Conservation (phyloP, 2,329 filamentous ascomycete genomes). For the Penicillium hordei region DNA sequence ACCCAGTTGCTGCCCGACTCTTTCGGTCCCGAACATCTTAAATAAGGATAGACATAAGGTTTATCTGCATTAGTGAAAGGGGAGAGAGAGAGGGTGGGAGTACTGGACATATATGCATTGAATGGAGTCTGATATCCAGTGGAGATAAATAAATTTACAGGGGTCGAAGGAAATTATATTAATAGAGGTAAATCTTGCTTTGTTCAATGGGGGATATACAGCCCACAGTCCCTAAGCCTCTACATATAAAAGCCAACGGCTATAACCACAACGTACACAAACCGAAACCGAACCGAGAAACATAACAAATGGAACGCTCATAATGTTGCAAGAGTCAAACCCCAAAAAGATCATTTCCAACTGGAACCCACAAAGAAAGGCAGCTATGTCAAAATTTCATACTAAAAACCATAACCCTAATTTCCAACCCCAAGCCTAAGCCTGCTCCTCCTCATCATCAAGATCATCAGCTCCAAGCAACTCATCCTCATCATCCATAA, state of each 20-base stretch:
- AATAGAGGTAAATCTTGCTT: not conserved
- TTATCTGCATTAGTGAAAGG: not conserved
- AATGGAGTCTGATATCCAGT: not conserved
- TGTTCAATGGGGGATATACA: not conserved
- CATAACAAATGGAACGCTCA: slow-evolving; percentile 13
- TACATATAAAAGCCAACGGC: not conserved
- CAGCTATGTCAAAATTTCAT: not conserved
- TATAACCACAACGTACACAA: not conserved
- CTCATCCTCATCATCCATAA: slow-evolving; percentile 93
- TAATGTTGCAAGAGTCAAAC: slow-evolving; percentile 23
- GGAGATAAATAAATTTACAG: not conserved
- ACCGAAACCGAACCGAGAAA: not conserved
- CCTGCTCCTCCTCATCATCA: slow-evolving; percentile 70
- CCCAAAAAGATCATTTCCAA: not conserved
- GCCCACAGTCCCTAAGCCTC: not conserved
- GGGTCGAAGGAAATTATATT: not conserved
- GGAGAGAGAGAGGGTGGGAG: not conserved
- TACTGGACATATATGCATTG: not conserved
- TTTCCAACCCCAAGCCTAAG: slow-evolving; percentile 17
- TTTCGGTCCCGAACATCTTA: slow-evolving; percentile 63
- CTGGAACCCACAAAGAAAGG: not conserved
- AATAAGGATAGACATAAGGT: not conserved
- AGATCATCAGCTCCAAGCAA: slow-evolving; percentile 82
- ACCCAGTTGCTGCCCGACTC: slow-evolving; percentile 65
- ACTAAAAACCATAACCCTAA: not conserved